These are phyloP conservation scores for Physcomitrellopsis africana DNA, from an alignment of 225 moss, liverwort and hornwort species.

Conservation along the genomic window DNA sequence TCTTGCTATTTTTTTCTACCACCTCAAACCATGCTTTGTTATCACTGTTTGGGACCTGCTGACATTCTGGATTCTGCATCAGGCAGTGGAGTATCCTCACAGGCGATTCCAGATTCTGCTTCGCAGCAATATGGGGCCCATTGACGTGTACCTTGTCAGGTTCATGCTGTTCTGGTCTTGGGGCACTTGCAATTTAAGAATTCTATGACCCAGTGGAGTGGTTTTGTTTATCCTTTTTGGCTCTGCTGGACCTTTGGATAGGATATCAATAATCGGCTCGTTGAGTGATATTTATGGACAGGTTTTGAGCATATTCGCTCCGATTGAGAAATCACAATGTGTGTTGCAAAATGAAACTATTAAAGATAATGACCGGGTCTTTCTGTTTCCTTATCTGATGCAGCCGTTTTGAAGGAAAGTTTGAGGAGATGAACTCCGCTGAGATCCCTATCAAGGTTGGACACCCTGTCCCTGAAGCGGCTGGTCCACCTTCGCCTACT, in stretches of 20 bases:
- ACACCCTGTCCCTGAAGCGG: slow-evolving; percentile 38
- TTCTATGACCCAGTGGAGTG: background rate
- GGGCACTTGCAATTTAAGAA: background rate
- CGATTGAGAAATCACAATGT: too few species aligned
- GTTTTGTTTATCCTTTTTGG: background rate
- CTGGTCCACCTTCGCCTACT: slow-evolving; percentile 27
- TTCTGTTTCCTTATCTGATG: background rate
- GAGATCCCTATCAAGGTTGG: slow-evolving; percentile 58
- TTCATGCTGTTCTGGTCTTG: slow-evolving; percentile 20
- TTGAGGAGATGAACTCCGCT: slow-evolving; percentile 71
- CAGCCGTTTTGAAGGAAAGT: slow-evolving; percentile 86
- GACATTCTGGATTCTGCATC: slow-evolving; percentile 9
- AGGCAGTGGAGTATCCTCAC: slow-evolving; percentile 92
- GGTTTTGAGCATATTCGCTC: background rate
- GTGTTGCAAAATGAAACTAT: background rate
- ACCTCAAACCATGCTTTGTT: background rate
- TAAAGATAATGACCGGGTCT: background rate
- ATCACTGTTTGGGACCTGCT: background rate
- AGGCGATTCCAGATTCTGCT: slow-evolving; percentile 82
- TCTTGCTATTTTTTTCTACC: background rate
- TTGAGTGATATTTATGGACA: background rate
- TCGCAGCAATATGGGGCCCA: slow-evolving; percentile 86
- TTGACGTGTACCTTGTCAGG: slow-evolving; percentile 92
- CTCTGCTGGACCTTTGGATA: background rate
- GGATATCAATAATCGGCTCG: background rate